Base-by-base conservation (phyloP, 1,284 basidiomycete species). In the Sanghuangporus baumii region DNA sequence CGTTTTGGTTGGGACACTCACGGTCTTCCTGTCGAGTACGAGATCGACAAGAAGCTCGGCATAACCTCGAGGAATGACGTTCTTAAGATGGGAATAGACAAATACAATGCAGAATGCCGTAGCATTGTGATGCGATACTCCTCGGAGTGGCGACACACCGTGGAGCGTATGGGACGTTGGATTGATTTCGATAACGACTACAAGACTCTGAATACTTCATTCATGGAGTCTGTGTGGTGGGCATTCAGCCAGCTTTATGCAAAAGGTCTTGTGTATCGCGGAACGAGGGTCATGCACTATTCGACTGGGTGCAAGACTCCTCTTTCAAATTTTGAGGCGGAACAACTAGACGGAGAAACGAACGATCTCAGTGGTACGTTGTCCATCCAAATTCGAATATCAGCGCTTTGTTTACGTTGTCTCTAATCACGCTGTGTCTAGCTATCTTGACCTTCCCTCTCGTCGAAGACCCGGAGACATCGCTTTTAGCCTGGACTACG, bases 191-290 rank as follows among this genome's bases (percentile, higher is more conserved):
- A 99, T 77, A 93, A 97, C 69, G 96, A 98, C 70, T 99, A 99
- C 85, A 98, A 98, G 80, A 99, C 96, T 11, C 84, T 98, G 67
- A 94, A 98, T 73, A 77, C 88, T 6, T 81, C 85, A 23, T 99
- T 94, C 75, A 99, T 99, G 96, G 97, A 99, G 80, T 90, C 88
- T 52, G 94, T 97, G 16, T 99, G 96, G 96, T 99, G 97, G 96
- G 96, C 94, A n/a, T 99, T 99, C 77, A 82, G 87, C 63, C 87
- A 95, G 74, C 84, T 99, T 16, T 96, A 88, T 83, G 85, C 94
- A 68, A 98, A 96, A 75, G 87, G 83, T n/a, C 79, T 96, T 77
- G 95, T 99, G 34, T 99, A 99, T 76, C 85, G 94, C 26, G 96
- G 96, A 3, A 79, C 96, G 69, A 84, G 87, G 66, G 97, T 99